Evolutionary conservation across 306 rosid genomes (phyloP), one percentile per base, ranked within the genome.

Genomic region (Quercus glauca): DNA sequence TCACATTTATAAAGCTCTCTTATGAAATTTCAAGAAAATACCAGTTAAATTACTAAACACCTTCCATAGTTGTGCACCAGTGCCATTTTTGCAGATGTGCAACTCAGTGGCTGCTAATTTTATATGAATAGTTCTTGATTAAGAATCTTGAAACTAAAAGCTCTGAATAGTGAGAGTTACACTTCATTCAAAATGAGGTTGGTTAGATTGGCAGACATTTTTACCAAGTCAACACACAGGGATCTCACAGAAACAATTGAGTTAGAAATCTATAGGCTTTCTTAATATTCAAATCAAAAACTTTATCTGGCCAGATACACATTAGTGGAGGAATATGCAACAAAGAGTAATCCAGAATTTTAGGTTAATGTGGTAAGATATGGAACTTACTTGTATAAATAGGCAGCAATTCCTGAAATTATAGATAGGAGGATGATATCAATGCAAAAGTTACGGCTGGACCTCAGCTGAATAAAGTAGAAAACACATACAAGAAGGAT

Each of bases 401-500:
- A 85, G 55, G 88, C 86, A 17, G 88, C 86, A 43, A 85, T 82
- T 71, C 88, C 88, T 53, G 79, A 67, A 31, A 82, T 49, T 58
- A 85, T 20, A 37, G 45, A 41, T 20, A 82, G 59, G 31, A 85
- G 88, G 63, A 56, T 79, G 84, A 85, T 76, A 8, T 82, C 88
- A 10, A 79, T 49, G 86, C 88, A 85, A 58, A 85, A 79, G 82
- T 78, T 82, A 69, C 84, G 82, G 82, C 88, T 82, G 12, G 88
- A 82, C 82, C 88, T 75, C 60, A 79, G 77, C 86, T 85, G 86
- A 31, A 78, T 64, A 57, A 69, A 73, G 65, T 55, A 55, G 28
- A 21, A 29, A 1, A 7, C 15, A 19, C 7, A 33, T 8, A 19
- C 18, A 25, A 3, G n/a, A 29, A 75, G 41, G 21, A 28, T 25